Evolutionary conservation across 208 protist genomes (phyloP).

Genomic region (Baffinella frigidus): DNA sequence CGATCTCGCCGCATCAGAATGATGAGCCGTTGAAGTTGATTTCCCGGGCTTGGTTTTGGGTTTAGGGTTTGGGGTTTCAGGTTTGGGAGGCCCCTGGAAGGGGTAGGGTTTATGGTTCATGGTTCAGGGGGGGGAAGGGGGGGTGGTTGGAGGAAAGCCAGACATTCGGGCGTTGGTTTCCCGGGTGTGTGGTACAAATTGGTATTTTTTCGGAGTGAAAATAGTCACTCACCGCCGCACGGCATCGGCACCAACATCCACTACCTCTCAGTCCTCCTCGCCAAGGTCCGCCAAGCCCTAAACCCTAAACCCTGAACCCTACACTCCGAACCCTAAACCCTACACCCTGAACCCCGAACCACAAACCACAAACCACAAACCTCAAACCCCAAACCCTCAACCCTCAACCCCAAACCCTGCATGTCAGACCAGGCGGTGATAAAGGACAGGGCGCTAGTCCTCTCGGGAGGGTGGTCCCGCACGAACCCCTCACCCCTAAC

Average conservation of each 20-base stretch:
- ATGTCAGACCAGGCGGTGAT: no score
- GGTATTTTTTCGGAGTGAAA: no score
- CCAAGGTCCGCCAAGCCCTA: no score
- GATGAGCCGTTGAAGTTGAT: neutral
- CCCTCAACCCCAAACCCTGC: neutral
- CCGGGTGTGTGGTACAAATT: neutral
- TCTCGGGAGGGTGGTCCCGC: no score
- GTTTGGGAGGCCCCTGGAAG: no score
- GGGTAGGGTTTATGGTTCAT: neutral
- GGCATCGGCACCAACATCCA: slow-evolving; percentile 37
- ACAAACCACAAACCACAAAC: no score
- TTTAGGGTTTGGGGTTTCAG: no score
- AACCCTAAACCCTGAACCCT: neutral
- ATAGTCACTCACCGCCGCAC: slow-evolving; percentile 7
- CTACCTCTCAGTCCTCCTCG: slow-evolving; percentile 32
- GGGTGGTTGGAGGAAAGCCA: neutral
- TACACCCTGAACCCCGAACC: neutral
- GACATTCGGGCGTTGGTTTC: neutral
- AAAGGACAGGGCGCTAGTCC: no score
- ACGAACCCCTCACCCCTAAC: no score
- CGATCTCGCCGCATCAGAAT: neutral
- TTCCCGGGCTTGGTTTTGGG: no score
- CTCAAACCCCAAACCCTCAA: neutral
- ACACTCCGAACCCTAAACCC: neutral
- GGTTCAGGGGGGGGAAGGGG: neutral